Evolutionary conservation across 2,329 filamentous ascomycete species (phyloP).

Genomic region (Fusarium sterilihyphosum): DNA sequence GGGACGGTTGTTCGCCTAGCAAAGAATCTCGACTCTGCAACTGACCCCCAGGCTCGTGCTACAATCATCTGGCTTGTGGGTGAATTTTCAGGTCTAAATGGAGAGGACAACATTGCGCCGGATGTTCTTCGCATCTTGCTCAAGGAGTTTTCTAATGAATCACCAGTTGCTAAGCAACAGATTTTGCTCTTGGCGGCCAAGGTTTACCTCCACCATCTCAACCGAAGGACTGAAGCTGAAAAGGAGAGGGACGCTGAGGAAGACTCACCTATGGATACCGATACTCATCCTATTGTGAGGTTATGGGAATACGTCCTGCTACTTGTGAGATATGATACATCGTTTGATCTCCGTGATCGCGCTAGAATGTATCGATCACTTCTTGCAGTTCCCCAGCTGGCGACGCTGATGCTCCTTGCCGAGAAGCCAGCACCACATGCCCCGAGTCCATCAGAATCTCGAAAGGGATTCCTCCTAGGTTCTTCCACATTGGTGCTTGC

Average conservation of each 20-base stretch:
- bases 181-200: slow-evolving; percentile 95
- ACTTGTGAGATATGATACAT: slow-evolving; percentile 90
- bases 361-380: slow-evolving; percentile 88
- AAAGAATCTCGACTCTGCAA: slow-evolving; percentile 89
- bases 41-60: slow-evolving; percentile 86
- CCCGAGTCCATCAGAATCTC: slow-evolving; percentile 86
- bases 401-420: slow-evolving; percentile 88
- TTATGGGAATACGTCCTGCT: slow-evolving; percentile 88
- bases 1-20: slow-evolving; percentile 89
- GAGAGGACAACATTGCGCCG: slow-evolving; percentile 88
- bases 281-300: slow-evolving; percentile 73
- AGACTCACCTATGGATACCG: slow-evolving; percentile 45
- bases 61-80: slow-evolving; percentile 98
- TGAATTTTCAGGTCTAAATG: slow-evolving; percentile 84
- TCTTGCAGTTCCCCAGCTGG: slow-evolving; percentile 84
- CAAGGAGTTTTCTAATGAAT: slow-evolving; percentile 85
- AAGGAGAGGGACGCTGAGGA: slow-evolving; percentile 50
- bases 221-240: slow-evolving; percentile 63
- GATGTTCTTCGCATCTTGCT: slow-evolving; percentile 90
- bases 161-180: slow-evolving; percentile 87
- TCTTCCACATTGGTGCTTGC: slow-evolving; percentile 88
- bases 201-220: slow-evolving; percentile 90
- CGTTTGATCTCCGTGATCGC: slow-evolving; percentile 93
- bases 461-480: slow-evolving; percentile 81
- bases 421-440: slow-evolving; percentile 94